Conservation (phyloP, 129 eudicot genomes). For the Centrapalus pauciflorus region DNA sequence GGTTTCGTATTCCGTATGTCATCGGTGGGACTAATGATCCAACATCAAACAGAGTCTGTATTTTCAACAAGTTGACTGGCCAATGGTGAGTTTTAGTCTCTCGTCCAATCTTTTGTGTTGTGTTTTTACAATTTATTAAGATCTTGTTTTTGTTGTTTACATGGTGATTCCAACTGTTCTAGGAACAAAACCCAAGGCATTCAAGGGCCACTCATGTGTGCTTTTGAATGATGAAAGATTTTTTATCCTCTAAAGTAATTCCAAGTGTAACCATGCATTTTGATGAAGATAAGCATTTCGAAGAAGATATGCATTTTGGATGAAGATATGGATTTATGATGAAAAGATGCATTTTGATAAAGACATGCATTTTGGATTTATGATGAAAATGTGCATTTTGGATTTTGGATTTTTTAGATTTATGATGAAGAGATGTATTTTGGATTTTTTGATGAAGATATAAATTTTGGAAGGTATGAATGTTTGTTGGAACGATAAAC, state of each 20-base stretch:
- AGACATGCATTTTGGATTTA: too few species aligned
- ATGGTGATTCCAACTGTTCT: constrained; percentile 75
- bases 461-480: too few species aligned
- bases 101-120: neutral
- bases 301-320: too few species aligned
- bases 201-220: constrained; percentile 49
- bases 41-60: constrained; percentile 42
- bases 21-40: constrained; percentile 60
- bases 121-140: neutral
- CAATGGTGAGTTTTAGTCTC: constrained; percentile 51
- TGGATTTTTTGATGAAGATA: too few species aligned
- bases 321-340: too few species aligned
- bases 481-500: too few species aligned
- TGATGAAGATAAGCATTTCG: too few species aligned
- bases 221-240: constrained; percentile 56
- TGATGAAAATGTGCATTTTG: too few species aligned
- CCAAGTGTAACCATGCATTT: constrained; percentile 32
- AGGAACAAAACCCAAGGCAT: constrained; percentile 69
- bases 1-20: constrained; percentile 50
- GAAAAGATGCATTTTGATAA: too few species aligned
- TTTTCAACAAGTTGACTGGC: constrained; percentile 39
- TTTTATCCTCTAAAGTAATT: constrained; percentile 56
- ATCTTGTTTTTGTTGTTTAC: constrained; percentile 9
- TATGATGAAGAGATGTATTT: too few species aligned
- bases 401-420: too few species aligned